Conservation (phyloP, 1,284 basidiomycete genomes). For the Vanrija pseudolonga region DNA sequence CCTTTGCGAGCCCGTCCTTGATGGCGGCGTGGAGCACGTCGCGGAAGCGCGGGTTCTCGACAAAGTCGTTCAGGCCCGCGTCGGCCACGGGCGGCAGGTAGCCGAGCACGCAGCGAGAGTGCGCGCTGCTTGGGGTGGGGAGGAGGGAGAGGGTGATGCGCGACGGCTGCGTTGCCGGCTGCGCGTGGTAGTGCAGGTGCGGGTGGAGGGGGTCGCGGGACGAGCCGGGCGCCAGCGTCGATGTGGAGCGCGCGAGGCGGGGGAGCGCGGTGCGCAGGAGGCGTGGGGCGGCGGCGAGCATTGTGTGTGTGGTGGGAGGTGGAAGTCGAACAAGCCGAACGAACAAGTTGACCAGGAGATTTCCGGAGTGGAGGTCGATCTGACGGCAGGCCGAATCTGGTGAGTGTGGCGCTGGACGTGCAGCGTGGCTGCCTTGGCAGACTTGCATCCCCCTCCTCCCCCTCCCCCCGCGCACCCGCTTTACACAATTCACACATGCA, state of each 20-base stretch:
- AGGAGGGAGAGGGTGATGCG: conserved; percentile 35
- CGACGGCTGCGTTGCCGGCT: background rate
- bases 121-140: conserved; percentile 17
- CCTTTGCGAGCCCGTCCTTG: conserved; percentile 20
- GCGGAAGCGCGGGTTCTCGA: conserved; percentile 33
- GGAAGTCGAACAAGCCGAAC: no score
- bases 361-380: no score
- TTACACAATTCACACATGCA: no score
- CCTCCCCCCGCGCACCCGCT: no score
- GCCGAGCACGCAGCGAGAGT: conserved; percentile 27
- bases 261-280: no score
- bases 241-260: background rate
- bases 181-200: conserved; percentile 40
- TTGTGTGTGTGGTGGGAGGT: no score
- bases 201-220: conserved; percentile 35
- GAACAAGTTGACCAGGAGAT: no score
- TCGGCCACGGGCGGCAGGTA: conserved; percentile 29
- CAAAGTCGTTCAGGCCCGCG: conserved; percentile 34
- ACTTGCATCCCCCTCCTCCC: no score
- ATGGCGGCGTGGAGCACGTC: conserved; percentile 29
- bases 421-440: no score
- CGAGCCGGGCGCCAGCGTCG: background rate
- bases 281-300: no score
- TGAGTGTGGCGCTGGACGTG: no score
- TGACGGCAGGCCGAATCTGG: no score